Evolutionary conservation across 1,139 yeast species (phyloP), one percentile per base, ranked within the genome.

Genomic region (Debaryomyces fabryi): DNA sequence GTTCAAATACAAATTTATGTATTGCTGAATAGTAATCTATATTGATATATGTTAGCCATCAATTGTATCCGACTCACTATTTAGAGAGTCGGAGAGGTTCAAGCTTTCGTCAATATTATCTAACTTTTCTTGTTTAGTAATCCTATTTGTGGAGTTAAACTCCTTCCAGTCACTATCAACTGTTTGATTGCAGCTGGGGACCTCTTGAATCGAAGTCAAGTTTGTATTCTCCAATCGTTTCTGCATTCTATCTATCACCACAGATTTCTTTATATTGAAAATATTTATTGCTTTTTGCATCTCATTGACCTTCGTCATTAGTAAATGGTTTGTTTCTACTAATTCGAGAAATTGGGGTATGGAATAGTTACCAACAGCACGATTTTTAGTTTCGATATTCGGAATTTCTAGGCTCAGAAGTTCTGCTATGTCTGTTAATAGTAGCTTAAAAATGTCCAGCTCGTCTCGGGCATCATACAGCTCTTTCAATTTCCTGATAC

Each of bases 401-500:
- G 45, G 45, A 7, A 42, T 15, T n/a, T 13, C 10, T 16, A 42
- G 24, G 23, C 34, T 36, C 21, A 18, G 39, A 6, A 42, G 32
- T 15, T 42, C 39, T 21, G 3, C 13, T 7, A 40, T 12, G 12
- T 40, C 23, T 8, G 21, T 13, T 8, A 12, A 4, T 12, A 40
- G 18, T 30, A 20, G 4, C 1, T 20, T 13, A 20, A 9, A 1
- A 12, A 5, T 12, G 9, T 15, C 32, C 30, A 18, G 13, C 6
- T 12, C 30, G 4, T 29, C 27, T 6, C 7, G 30, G 5, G 20
- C 27, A 20, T 21, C 24, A 13, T 43, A 33, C 9, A 4, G 3
- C 12, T 38, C 18, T 39, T 44, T 42, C 23, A 37, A 25, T 7
- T 44, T 41, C 30, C 45, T 32, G 6, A 33, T 47, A n/a, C 45